Evolutionary conservation across 805 yeast genomes (phyloP).

Genomic region (Blastobotrys parvus): DNA sequence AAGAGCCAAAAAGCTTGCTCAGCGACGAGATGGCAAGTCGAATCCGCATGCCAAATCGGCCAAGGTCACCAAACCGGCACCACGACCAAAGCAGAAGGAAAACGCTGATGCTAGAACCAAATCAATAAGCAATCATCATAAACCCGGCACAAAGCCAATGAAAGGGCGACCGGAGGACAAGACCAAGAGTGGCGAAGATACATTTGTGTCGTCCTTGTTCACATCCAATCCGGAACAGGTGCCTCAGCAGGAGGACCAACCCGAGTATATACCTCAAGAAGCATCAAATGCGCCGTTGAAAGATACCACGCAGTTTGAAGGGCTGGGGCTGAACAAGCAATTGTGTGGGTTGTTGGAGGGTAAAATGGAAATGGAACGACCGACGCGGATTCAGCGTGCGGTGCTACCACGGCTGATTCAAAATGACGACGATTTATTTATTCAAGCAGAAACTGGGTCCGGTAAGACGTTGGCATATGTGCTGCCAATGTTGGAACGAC

Average conservation of each 20-base stretch:
- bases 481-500: slow-evolving; percentile 69
- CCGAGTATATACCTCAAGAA: slow-evolving; percentile 17
- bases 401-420: slow-evolving; percentile 57
- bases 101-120: background rate
- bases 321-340: slow-evolving; percentile 55
- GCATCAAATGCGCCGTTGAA: slow-evolving; percentile 86
- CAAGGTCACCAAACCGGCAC: slow-evolving; percentile 1
- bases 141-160: background rate
- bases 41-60: background rate
- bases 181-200: slow-evolving; percentile 33
- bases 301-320: slow-evolving; percentile 60
- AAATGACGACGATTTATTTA: slow-evolving; percentile 57
- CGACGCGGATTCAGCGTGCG: slow-evolving; percentile 81
- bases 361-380: slow-evolving; percentile 41
- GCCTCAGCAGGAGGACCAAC: slow-evolving; percentile 15
- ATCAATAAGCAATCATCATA: background rate
- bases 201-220: slow-evolving; percentile 81
- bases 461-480: slow-evolving; percentile 90
- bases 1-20: slow-evolving; percentile 38
- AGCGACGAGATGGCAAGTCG: slow-evolving; percentile 1
- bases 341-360: slow-evolving; percentile 48
- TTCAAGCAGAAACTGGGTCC: slow-evolving; percentile 97
- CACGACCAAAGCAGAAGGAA: slow-evolving; percentile 1
- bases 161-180: slow-evolving; percentile 3
- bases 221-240: slow-evolving; percentile 52